These are phyloP conservation scores for Microbotryum violaceum DNA, from an alignment of 1,284 basidiomycete genomes.

Conservation along the genomic window DNA sequence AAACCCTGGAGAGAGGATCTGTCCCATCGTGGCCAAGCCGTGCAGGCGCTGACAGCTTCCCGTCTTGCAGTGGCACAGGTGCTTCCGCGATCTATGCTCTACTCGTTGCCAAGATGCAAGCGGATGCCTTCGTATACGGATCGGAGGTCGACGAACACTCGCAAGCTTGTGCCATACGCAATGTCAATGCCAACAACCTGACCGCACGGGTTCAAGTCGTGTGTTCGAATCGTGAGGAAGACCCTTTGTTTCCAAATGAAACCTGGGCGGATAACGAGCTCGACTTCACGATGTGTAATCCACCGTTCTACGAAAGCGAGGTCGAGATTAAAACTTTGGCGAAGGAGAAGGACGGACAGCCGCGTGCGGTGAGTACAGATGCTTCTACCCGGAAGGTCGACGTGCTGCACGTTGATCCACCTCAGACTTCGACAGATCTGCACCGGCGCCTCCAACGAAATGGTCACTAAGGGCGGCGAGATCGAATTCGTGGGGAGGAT, in stretches of 20 bases:
- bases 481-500: constrained; percentile 66
- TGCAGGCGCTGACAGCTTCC: constrained; percentile 41
- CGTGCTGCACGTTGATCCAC: neutral
- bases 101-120: constrained; percentile 55
- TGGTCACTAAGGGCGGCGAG: constrained; percentile 82
- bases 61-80: constrained; percentile 66
- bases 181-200: constrained; percentile 54
- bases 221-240: constrained; percentile 16
- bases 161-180: constrained; percentile 49
- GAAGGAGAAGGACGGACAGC: constrained; percentile 54
- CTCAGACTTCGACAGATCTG: constrained; percentile 51
- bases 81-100: constrained; percentile 84
- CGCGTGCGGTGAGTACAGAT: constrained; percentile 54
- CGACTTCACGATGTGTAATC: constrained; percentile 87
- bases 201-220: constrained; percentile 48
- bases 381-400: neutral
- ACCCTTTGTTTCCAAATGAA: neutral
- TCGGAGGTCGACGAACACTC: constrained; percentile 61
- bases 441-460: constrained; percentile 73
- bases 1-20: neutral
- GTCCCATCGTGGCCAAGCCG: constrained; percentile 8
- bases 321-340: constrained; percentile 60
- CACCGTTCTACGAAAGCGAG: constrained; percentile 74
- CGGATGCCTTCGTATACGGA: constrained; percentile 25
- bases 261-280: constrained; percentile 38